A percentile compares a stretch with the other conserved stretches of the same genome.
Conservation (phyloP, 2,329 filamentous ascomycete genomes). For the Dactylellina cionopaga region DNA sequence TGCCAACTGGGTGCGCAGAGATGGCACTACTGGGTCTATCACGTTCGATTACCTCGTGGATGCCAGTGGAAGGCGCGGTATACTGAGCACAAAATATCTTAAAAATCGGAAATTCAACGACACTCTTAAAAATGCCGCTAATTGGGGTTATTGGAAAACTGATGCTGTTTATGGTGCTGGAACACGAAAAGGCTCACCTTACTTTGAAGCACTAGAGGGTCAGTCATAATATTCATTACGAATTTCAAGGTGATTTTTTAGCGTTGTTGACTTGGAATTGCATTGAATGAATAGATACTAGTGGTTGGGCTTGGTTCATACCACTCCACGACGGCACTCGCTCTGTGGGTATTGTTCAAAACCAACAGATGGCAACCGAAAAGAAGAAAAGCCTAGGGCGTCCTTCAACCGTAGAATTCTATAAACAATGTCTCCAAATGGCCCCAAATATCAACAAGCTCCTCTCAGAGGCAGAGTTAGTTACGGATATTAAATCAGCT, state of each 20-base stretch:
- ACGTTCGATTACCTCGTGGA: slow-evolving; percentile 65
- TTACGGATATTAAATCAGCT: slow-evolving; percentile 61
- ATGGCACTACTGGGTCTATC: slow-evolving; percentile 60
- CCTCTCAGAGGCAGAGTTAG: slow-evolving; percentile 59
- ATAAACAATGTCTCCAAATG: slow-evolving; percentile 59
- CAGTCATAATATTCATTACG: slow-evolving; percentile 21
- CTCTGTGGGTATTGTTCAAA: slow-evolving; percentile 63
- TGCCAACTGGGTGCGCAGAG: slow-evolving; percentile 60
- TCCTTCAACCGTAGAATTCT: slow-evolving; percentile 58
- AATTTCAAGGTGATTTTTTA: neutral
- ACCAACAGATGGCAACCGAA: slow-evolving; percentile 60
- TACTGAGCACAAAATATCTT: slow-evolving; percentile 65
- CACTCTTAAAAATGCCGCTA: slow-evolving; percentile 65
- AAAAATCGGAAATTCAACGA: slow-evolving; percentile 65
- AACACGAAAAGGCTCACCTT: slow-evolving; percentile 60
- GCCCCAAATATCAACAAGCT: slow-evolving; percentile 58
- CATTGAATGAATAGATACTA: slow-evolving; percentile 59
- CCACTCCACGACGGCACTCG: slow-evolving; percentile 64
- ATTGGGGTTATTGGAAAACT: slow-evolving; percentile 65
- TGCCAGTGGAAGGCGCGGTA: slow-evolving; percentile 63
- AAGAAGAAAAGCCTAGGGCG: slow-evolving; percentile 59
- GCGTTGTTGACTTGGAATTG: too few relatives aligned
- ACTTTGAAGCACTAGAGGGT: slow-evolving; percentile 63
- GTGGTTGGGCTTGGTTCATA: slow-evolving; percentile 67
- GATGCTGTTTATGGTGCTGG: slow-evolving; percentile 59